Evolutionary conservation across 805 yeast genomes (phyloP), one percentile per base, ranked within the genome.

Genomic region (Kazachstania africana): DNA sequence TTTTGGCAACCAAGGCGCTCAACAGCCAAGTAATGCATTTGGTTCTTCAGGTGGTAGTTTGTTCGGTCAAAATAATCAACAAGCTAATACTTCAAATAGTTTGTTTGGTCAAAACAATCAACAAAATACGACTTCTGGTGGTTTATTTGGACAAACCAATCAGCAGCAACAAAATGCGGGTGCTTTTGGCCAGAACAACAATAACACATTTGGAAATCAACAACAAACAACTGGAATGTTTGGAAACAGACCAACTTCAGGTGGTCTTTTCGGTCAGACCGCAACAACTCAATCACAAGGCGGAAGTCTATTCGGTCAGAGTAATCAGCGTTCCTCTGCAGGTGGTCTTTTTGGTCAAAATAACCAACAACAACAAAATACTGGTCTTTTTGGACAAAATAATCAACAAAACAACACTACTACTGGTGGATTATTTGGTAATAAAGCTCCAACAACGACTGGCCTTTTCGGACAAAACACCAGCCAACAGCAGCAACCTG

Each of bases 161-260:
- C 51, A n/a, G 37, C 40, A 17, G 22, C 36, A 26, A 28, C 35
- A 18, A 28, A 13, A 14, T 26, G 8, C 24, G 19, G 6, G 29
- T 16, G 16, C 26, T 16, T 32, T 33, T 36, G 66, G 63, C 16
- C 42, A 59, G 32, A 65, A 63, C 63, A 66, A 36, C 43, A 55
- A 45, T 39, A 39, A 12, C 13, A 13, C 18, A 15, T 50, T 54
- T 9, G 55, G 56, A 40, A 36, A 16, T 22, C 6, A 17, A 18
- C 50, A 27, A 44, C 39, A 30, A 32, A 47, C 61, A 17, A 69
- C 70, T 24, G 72, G 71, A 4, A 36, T 65, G 18, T 66, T 66
- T 44, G 70, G 71, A 9, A 44, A 43, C 32, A 34, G 20, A n/a
- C 14, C 36, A 6, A 16, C 26, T 8, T 26, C 32, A 9, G 34